phyloP scores from a whole-genome alignment of 805 yeast species.

The Scheffersomyces stipitis region DNA sequence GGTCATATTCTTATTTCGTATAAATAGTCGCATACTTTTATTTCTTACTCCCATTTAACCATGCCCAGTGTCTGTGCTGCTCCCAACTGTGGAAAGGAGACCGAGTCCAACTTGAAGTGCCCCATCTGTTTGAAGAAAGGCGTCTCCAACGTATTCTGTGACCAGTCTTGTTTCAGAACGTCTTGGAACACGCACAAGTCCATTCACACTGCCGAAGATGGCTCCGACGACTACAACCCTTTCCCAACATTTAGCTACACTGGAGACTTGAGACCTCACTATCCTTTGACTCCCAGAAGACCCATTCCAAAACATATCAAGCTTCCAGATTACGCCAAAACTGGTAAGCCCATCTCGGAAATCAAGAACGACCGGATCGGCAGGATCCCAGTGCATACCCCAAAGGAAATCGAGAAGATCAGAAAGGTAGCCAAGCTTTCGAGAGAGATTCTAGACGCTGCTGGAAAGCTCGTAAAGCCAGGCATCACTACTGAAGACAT shows the following conservation, averaged over 20 bases:
- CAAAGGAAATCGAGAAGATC: constrained; percentile 71
- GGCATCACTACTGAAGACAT: constrained; percentile 94
- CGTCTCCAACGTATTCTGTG: constrained; percentile 66
- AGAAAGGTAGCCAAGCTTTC: constrained; percentile 74
- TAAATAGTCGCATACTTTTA: too few relatives aligned
- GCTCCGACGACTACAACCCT: constrained; percentile 70
- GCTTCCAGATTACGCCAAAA: constrained; percentile 78
- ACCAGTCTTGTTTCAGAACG: constrained; percentile 77
- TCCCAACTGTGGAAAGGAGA: constrained; percentile 80
- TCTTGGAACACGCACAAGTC: constrained; percentile 74
- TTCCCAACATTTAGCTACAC: constrained; percentile 76
- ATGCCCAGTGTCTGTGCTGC: constrained; percentile 56
- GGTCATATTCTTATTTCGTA: too few relatives aligned
- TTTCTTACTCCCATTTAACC: too few relatives aligned
- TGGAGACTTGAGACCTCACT: constrained; percentile 73
- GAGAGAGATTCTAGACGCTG: constrained; percentile 86
- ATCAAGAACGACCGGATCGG: constrained; percentile 67
- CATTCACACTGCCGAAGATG: constrained; percentile 60
- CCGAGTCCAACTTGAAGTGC: constrained; percentile 76
- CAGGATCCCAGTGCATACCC: constrained; percentile 60
- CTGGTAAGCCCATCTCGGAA: constrained; percentile 81
- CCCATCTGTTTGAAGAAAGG: constrained; percentile 86
- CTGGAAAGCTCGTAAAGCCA: constrained; percentile 79
- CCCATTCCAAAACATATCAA: constrained; percentile 68
- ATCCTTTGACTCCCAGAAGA: constrained; percentile 78